phyloP scores from a whole-genome alignment of 768 basidiomycete species.

The Gloeophyllum trabeum region DNA sequence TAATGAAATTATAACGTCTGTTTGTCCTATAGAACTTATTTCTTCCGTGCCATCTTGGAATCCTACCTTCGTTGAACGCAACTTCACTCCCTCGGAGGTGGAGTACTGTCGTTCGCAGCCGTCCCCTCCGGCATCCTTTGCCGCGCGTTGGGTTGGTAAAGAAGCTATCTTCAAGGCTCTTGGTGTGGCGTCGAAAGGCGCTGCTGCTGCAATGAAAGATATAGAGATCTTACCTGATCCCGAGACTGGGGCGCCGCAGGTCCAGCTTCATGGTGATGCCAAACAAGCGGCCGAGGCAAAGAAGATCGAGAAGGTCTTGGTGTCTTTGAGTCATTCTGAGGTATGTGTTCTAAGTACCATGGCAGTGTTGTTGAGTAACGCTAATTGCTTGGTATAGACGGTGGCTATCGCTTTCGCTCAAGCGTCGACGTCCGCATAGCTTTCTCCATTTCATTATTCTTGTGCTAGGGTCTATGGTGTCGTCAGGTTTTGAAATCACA shows the following conservation, averaged over 20 bases:
- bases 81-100: slow-evolving; percentile 87
- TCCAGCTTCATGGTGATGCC: slow-evolving; percentile 73
- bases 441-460: too few relatives aligned
- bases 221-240: slow-evolving; percentile 84
- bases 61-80: slow-evolving; percentile 76
- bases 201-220: slow-evolving; percentile 90
- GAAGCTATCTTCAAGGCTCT: slow-evolving; percentile 97
- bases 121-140: slow-evolving; percentile 81
- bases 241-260: slow-evolving; percentile 66
- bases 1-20: too few relatives aligned
- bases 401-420: slow-evolving; percentile 86
- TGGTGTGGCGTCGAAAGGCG: slow-evolving; percentile 82
- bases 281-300: slow-evolving; percentile 58
- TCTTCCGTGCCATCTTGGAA: slow-evolving; percentile 86
- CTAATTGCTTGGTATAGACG: slow-evolving; percentile 32
- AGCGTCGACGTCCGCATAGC: slow-evolving; percentile 33
- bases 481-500: too few relatives aligned
- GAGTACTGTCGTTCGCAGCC: slow-evolving; percentile 83
- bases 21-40: slow-evolving; percentile 61
- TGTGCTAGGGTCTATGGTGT: too few relatives aligned
- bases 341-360: slow-evolving; percentile 28
- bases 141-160: slow-evolving; percentile 95
- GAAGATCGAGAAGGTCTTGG: slow-evolving; percentile 61
- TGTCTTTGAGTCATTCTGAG: slow-evolving; percentile 92
- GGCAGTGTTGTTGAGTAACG: slow-evolving; percentile 7